A percentile compares a stretch with the other conserved stretches of the same genome.
phyloP scores from a whole-genome alignment of 352 stramenopile species.

The Globisporangium parvum region DNA sequence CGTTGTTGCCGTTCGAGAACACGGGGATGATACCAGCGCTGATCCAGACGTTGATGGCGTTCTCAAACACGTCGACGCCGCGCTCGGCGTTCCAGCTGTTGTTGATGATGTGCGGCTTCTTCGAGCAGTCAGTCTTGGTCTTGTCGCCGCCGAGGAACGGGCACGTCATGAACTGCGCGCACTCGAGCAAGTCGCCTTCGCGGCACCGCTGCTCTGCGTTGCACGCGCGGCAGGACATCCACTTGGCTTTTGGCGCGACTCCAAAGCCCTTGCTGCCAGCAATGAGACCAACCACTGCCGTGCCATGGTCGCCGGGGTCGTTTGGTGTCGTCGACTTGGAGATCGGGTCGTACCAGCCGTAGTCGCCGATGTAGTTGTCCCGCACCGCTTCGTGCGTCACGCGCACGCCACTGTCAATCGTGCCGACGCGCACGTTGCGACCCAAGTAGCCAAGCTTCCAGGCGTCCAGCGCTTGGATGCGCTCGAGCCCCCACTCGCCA shows the following conservation, averaged over 20 bases:
- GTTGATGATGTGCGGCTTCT: constrained; percentile 56
- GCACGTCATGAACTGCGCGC: constrained; percentile 41
- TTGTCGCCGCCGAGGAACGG: constrained; percentile 20
- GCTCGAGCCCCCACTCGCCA: constrained; percentile 33
- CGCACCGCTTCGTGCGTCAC: constrained; percentile 27
- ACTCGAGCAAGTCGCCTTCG: constrained; percentile 31
- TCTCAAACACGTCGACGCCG: constrained; percentile 13
- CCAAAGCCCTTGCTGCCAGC: constrained; percentile 22
- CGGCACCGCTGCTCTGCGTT: constrained; percentile 20
- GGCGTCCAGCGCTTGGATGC: constrained; percentile 26
- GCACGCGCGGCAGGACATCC: constrained; percentile 41
- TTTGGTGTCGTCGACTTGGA: constrained; percentile 21
- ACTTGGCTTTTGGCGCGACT: constrained; percentile 27
- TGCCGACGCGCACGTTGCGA: constrained; percentile 31
- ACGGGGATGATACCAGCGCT: constrained; percentile 48
- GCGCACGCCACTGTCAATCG: constrained; percentile 40
- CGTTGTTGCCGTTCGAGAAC: constrained; percentile 44
- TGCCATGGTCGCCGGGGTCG: constrained; percentile 33
- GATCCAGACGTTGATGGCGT: constrained; percentile 39
- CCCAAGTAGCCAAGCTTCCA: constrained; percentile 37
- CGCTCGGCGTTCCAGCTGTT: constrained; percentile 57
- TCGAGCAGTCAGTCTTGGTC: constrained; percentile 26
- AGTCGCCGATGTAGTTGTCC: constrained; percentile 26
- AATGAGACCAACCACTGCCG: constrained; percentile 28
- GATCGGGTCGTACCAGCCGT: constrained; percentile 50